Base-by-base conservation (phyloP, 176 grass and related monocot genomes). In the Bothriochloa decipiens region DNA sequence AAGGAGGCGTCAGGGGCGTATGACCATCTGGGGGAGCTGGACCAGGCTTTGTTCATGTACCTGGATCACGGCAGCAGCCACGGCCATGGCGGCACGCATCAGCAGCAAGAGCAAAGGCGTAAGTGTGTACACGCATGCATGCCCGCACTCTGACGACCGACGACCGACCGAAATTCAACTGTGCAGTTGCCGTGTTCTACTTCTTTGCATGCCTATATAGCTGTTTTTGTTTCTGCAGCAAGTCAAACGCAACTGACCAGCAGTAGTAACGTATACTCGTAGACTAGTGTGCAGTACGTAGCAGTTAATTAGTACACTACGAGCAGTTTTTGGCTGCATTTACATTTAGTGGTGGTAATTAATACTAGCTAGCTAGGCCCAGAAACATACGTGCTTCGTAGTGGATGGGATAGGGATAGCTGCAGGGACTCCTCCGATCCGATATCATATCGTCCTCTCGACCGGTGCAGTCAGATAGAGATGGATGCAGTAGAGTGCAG, bases 11-110 rank as follows among this genome's bases (percentile, higher is more conserved):
- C 82, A 26, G 93, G 88, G 39, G 88, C 83, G 45, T 95, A 95
- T 84, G 93, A 95, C 88, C 79, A 90, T 58, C 81, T 95, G 72
- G 93, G 93, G 5, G 93, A 95, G 60, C 77, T 92, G 88, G 93
- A 95, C 81, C 90, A 92, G 46, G 88, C 93, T 17, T 64, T 95
- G 85, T 92, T 90, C 90, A 88, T 95, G 90, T 95, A 92, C 77
- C 76, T 95, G 75, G 93, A 95, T 42, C 87, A 95, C 46, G 84
- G 81, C 80, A 61, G 82, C 70, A 41, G 78, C 77, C 82, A 94
- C 65, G n/a, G n/a, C 80, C 45, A 49, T 49, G 86, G 83, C 80
- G 68, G 83, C 37, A 8, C 66, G 11, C 76, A 41, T 0, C 40
- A 81, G 11, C 74, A 82, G 17, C 88, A 92, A 20, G 88, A 95